Evolutionary conservation across 139 green algal genomes (phyloP).

Genomic region (Coccomyxa sp.): DNA sequence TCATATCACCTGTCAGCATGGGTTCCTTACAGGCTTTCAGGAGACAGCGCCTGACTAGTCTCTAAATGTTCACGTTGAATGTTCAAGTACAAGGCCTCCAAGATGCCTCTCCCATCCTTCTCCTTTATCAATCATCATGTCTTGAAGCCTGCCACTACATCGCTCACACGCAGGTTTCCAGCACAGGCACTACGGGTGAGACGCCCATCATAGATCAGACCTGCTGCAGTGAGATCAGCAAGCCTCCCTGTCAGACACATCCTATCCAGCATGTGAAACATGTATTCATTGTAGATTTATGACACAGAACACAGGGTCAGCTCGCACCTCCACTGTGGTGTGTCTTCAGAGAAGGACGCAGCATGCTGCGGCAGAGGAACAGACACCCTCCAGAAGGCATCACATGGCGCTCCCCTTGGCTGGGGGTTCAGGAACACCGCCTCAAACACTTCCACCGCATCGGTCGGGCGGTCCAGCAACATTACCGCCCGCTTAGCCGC

Average conservation of each 20-base stretch:
- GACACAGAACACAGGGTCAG: no score
- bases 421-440: slow-evolving; percentile 33
- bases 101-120: not conserved
- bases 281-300: no score
- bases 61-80: not conserved
- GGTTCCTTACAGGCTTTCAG: not conserved
- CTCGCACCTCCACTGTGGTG: not conserved
- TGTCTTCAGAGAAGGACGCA: not conserved
- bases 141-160: no score
- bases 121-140: no score
- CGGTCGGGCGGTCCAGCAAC: slow-evolving; percentile 31
- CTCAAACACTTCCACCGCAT: slow-evolving; percentile 48
- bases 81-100: not conserved
- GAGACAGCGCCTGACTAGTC: not conserved
- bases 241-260: no score
- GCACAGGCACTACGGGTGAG: no score
- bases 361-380: slow-evolving; percentile 14
- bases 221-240: no score
- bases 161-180: no score
- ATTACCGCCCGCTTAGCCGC: slow-evolving; percentile 34
- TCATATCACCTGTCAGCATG: not conserved
- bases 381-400: slow-evolving; percentile 53
- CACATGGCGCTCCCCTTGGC: slow-evolving; percentile 32
- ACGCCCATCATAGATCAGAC: no score
- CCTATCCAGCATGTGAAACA: no score